phyloP scores from a whole-genome alignment of 306 rosid genomes.

The Carpinus viminea region DNA sequence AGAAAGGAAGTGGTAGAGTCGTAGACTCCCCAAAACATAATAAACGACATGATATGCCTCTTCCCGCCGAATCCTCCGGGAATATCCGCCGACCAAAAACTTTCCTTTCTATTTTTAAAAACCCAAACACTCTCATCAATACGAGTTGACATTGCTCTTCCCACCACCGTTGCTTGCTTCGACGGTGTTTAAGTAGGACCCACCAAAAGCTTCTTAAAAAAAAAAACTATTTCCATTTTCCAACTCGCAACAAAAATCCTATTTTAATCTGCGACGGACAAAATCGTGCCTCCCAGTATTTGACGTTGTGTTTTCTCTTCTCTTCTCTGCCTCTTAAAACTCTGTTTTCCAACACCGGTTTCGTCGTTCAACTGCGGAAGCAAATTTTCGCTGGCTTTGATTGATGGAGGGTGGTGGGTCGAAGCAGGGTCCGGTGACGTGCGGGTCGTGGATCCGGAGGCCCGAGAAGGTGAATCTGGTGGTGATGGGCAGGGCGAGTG shows the following conservation, averaged over 20 bases:
- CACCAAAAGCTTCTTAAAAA: background rate
- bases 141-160: background rate
- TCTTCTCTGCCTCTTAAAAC: background rate
- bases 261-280: background rate
- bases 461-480: conserved; percentile 67
- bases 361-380: background rate
- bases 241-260: background rate
- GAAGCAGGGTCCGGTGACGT: conserved; percentile 62
- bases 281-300: background rate
- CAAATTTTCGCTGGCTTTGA: background rate
- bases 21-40: no score
- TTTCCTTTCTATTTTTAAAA: background rate
- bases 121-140: no score
- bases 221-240: background rate
- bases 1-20: no score
- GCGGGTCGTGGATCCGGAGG: conserved; percentile 94
- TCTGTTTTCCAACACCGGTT: background rate
- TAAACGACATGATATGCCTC: no score
- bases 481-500: conserved; percentile 64
- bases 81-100: background rate
- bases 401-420: conserved; percentile 65
- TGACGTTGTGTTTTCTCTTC: background rate
- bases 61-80: background rate
- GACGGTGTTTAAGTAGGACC: background rate
- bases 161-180: background rate